Conservation (phyloP, 1,284 basidiomycete species). For the Leucoagaricus sp. region DNA sequence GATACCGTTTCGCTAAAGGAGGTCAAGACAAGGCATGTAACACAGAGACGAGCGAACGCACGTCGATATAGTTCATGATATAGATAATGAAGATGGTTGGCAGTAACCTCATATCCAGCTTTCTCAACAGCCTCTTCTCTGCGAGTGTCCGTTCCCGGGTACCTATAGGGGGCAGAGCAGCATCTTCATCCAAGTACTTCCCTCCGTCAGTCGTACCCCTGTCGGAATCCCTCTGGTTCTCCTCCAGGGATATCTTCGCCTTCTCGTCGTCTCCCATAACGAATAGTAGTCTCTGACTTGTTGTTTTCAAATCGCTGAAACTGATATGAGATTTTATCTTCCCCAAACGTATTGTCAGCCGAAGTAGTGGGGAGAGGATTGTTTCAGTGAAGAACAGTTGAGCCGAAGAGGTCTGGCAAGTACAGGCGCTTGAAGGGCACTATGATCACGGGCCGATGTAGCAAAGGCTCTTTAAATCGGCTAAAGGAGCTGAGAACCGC, state of each 20-base stretch:
- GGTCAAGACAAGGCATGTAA: neutral
- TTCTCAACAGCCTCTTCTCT: conserved; percentile 41
- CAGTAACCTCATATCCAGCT: conserved; percentile 58
- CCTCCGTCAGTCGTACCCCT: neutral
- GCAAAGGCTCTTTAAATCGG: neutral
- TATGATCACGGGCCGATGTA: neutral
- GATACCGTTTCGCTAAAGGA: conserved; percentile 56
- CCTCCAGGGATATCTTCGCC: conserved; percentile 2
- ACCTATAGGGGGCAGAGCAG: conserved; percentile 3
- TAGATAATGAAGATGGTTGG: conserved; percentile 64
- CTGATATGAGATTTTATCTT: too few relatives aligned
- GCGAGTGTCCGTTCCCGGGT: neutral
- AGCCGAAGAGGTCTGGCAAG: too few relatives aligned
- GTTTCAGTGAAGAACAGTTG: too few relatives aligned
- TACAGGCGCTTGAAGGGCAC: too few relatives aligned
- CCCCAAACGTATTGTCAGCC: too few relatives aligned
- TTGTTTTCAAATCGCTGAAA: too few relatives aligned
- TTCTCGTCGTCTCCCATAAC: neutral
- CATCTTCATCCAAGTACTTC: neutral
- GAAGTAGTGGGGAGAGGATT: too few relatives aligned
- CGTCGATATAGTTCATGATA: conserved; percentile 73
- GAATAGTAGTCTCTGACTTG: neutral
- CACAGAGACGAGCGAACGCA: conserved; percentile 25
- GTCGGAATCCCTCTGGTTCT: conserved; percentile 3
- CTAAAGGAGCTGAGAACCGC: conserved; percentile 8